Evolutionary conservation across 2,329 filamentous ascomycete genomes (phyloP).

Genomic region (Colletotrichum tamarilloi): DNA sequence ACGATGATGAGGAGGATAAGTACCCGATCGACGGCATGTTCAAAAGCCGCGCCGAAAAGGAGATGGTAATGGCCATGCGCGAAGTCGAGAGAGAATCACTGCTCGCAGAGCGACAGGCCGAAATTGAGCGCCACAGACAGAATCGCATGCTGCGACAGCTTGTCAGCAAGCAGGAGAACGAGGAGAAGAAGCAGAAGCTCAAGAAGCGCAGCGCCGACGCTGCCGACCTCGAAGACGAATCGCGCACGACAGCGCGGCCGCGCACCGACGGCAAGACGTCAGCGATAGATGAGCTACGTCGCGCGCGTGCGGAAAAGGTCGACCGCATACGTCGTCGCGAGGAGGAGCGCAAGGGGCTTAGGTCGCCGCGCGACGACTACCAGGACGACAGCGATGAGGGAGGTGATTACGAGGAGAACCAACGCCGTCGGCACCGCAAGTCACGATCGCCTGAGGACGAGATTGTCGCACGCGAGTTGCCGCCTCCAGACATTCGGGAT

Average conservation of each 20-base stretch:
- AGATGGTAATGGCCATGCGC: slow-evolving; percentile 83
- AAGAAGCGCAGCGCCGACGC: slow-evolving; percentile 83
- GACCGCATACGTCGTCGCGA: slow-evolving; percentile 72
- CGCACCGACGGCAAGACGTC: slow-evolving; percentile 76
- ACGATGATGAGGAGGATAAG: slow-evolving; percentile 70
- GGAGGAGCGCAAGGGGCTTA: slow-evolving; percentile 64
- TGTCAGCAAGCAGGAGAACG: slow-evolving; percentile 74
- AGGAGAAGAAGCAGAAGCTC: slow-evolving; percentile 68
- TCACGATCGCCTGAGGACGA: slow-evolving; percentile 70
- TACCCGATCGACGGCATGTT: slow-evolving; percentile 93
- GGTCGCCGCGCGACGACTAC: slow-evolving; percentile 64
- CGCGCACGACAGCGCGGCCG: slow-evolving; percentile 79
- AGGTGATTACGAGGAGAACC: slow-evolving; percentile 27
- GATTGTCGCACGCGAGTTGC: slow-evolving; percentile 74
- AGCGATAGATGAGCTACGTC: slow-evolving; percentile 77
- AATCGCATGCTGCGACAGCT: slow-evolving; percentile 84
- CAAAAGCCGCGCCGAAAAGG: slow-evolving; percentile 77
- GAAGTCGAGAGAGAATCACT: slow-evolving; percentile 93
- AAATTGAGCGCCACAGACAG: slow-evolving; percentile 85
- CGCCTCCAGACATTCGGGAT: slow-evolving; percentile 80
- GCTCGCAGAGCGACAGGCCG: slow-evolving; percentile 85
- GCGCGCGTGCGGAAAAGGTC: slow-evolving; percentile 72
- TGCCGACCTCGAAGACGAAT: slow-evolving; percentile 81
- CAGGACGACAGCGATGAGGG: slow-evolving; percentile 84
- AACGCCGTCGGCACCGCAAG: slow-evolving; percentile 60